Percentiles rank a stretch among this genome's conserved stretches.
Evolutionary conservation across 2,329 filamentous ascomycete genomes (phyloP).

Genomic region (Penicillium fuscoglaucum): DNA sequence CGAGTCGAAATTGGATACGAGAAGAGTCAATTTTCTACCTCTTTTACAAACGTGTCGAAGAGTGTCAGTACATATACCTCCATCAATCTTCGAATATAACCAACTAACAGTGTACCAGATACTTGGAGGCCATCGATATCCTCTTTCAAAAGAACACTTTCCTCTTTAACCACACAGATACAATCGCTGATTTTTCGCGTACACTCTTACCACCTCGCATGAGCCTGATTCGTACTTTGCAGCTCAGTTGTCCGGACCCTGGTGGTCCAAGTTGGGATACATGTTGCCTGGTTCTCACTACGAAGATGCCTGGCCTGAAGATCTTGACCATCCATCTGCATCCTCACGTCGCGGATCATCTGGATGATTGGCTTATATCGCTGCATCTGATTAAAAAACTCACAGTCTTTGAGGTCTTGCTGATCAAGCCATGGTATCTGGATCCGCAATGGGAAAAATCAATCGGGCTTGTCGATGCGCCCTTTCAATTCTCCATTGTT

Average conservation of each 20-base stretch:
- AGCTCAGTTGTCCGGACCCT: neutral
- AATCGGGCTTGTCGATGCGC: neutral
- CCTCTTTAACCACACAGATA: neutral
- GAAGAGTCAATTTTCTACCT: neutral
- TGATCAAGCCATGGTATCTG: neutral
- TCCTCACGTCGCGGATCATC: neutral
- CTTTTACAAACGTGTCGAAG: neutral
- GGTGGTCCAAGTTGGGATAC: neutral
- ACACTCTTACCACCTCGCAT: neutral
- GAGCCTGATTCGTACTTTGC: neutral
- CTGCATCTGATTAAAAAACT: neutral
- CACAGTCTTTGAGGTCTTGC: neutral
- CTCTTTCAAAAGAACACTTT: constrained; percentile 4
- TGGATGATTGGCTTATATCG: neutral
- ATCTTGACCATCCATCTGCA: constrained; percentile 2
- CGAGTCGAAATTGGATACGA: neutral
- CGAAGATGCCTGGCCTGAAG: neutral
- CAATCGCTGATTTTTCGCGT: neutral
- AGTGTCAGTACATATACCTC: neutral
- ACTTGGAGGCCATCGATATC: neutral
- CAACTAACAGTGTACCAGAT: neutral
- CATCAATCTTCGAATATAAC: neutral
- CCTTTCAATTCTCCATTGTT: neutral
- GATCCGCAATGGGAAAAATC: neutral
- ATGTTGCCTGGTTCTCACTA: neutral